Evolutionary conservation across 208 protist genomes (phyloP), one percentile per base, ranked within the genome.

Genomic region (Leishmania tropica): DNA sequence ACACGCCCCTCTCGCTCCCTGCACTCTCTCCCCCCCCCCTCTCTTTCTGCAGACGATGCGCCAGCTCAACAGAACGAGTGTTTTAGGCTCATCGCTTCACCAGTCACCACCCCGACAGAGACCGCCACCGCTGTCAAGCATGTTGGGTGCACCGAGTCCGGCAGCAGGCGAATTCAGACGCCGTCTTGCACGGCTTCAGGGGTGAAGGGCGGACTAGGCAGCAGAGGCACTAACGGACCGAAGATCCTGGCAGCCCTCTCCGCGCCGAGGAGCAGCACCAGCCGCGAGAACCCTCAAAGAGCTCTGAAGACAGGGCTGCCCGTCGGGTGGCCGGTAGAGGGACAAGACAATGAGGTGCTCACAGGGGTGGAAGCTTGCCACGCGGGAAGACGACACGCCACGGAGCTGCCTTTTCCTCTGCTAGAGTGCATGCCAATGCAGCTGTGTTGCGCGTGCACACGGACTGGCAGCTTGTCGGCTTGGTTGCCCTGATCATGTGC

Each of bases 391-490:
- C 24, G 54, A 58, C 54, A 28, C 17, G 54, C 54, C 24, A 24
- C 54, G 54, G 45, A 8, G 54, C 54, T 58, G 54, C 54, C 0
- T 19, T 2, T 58, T 58, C 54, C 8, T 58, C 28, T 64, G 10
- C 28, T 28, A 64, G 58, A 13, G 2, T 35, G n/a, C 58, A 13
- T 3, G 28, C 10, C n/a, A 17, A 17, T 3, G 11, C 28, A 35
- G 11, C 58, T 28, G 13, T 31, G 13, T 64, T 17, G 28, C 58
- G 15, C 24, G 28, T 64, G 28, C 10, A 35, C 58, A 31, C 58
- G 28, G 28, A 7, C 1, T 3, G 51, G 0, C 51, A 21, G 13
- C 19, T 0, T 53, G 1, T 1, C 8, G 0, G 51, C 0, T 54
- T 54, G 51, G 0, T 21, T 0, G 10, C 0, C 15, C 51, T 17